Percentiles rank a stretch among this genome's conserved stretches.
phyloP scores from a whole-genome alignment of 129 eudicot species.

The Artemisia tridentata region DNA sequence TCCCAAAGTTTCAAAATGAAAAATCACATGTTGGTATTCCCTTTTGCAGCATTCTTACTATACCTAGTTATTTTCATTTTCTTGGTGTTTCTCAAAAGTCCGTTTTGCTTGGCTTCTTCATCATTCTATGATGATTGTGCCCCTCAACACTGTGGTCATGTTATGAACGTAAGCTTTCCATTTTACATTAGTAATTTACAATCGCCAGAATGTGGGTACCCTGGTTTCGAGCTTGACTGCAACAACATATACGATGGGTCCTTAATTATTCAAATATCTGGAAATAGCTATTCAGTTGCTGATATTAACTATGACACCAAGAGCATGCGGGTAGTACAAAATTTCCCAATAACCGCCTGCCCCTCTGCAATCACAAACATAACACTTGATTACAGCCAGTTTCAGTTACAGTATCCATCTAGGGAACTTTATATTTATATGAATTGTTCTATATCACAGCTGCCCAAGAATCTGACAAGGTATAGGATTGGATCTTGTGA shows the following conservation, averaged over 20 bases:
- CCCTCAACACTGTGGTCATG: constrained; percentile 4
- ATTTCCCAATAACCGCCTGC: background rate
- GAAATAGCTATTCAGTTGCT: background rate
- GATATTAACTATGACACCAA: background rate
- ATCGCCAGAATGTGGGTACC: background rate
- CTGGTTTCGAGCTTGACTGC: constrained; percentile 4
- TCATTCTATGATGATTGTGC: background rate
- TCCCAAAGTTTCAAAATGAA: background rate
- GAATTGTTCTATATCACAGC: background rate
- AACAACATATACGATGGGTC: constrained; percentile 6
- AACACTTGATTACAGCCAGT: background rate
- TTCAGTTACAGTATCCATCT: background rate
- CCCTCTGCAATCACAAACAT: background rate
- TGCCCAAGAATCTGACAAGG: constrained; percentile 1
- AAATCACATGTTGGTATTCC: background rate
- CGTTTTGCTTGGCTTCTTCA: background rate
- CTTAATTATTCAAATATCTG: background rate
- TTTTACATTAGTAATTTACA: background rate
- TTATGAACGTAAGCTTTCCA: background rate
- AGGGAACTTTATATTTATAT: background rate
- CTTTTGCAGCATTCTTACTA: background rate
- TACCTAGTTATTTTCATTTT: background rate
- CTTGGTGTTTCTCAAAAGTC: background rate
- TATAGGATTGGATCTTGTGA: background rate
- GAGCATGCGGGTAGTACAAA: background rate